Evolutionary conservation across 345 rosid species (phyloP), one percentile per base, ranked within the genome.

Genomic region (Brassica nigra): DNA sequence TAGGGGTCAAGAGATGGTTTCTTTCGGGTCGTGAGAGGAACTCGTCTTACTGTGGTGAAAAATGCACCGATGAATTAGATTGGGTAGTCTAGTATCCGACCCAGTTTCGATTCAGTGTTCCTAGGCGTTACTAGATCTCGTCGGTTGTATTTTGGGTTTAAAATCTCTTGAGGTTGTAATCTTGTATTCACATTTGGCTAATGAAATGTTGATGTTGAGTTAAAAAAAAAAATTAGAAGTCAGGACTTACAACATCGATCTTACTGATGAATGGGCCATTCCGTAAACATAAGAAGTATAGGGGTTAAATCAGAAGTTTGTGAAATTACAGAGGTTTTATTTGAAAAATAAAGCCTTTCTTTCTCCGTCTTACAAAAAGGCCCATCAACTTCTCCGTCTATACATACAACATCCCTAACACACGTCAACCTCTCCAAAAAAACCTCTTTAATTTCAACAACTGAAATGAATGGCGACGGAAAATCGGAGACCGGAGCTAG

Each of bases 401-500:
- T 79, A 79, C 70, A 79, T 80, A 80, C 73, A 78, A 23, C n/a
- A 78, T 57, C 30, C 30, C 23, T 18, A 16, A 11, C 1, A 73
- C 36, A 75, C 73, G 68, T 75, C 76, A 80, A 80, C 76, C 29
- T 75, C 69, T 55, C 27, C 30, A 16, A 34, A 59, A 62, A 69
- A 18, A 0, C 18, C 18, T 18, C 18, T 42, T 42, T 42, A 42
- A 15, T 1, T 20, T 55, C 18, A 18, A 18, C 0, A 49, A 57
- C 42, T 34, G 80, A 80, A 68, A 90, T 90, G 95, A 87, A 87
- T 70, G 88, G 89, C 76, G 89, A 83, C 73, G 87, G 83, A 86
- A 75, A 62, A 65, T 75, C 62, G 62, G 85, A 76, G 62, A 86
- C 80, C 12, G 84, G 64, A 27, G 68, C 76, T 42, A 39, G 0